phyloP scores from a whole-genome alignment of 768 basidiomycete species.

The Lactifluus echinatus region DNA sequence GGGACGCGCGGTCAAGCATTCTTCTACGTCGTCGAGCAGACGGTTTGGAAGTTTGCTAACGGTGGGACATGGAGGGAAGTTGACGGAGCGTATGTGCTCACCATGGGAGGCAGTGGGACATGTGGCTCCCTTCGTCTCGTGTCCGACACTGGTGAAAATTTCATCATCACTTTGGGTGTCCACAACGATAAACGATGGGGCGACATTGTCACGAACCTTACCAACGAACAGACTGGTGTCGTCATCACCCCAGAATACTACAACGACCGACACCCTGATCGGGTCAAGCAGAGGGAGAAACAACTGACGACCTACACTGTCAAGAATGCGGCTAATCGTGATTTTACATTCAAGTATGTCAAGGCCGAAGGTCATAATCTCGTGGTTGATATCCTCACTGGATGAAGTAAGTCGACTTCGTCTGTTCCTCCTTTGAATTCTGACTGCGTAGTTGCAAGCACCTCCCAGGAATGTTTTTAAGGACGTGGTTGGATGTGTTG shows the following conservation, averaged over 20 bases:
- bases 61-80: conserved; percentile 28
- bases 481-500: no score
- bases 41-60: conserved; percentile 29
- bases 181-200: conserved; percentile 35
- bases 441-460: no score
- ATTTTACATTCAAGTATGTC: no score
- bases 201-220: conserved; percentile 31
- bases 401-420: no score
- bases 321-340: no score
- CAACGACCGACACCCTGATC: background rate
- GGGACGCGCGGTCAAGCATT: conserved; percentile 9
- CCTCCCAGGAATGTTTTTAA: no score
- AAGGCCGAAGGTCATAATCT: no score
- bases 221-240: background rate
- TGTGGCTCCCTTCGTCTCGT: conserved; percentile 32
- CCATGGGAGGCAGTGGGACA: conserved; percentile 33
- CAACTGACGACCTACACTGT: no score
- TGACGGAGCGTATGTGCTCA: conserved; percentile 24
- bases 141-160: conserved; percentile 25
- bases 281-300: background rate
- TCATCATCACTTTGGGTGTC: conserved; percentile 33
- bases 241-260: conserved; percentile 4
- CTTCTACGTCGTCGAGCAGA: conserved; percentile 30
- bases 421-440: no score
- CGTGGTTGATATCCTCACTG: no score